Base-by-base conservation (phyloP, 2,329 filamentous ascomycete genomes). In the Cordyceps tenuipes region DNA sequence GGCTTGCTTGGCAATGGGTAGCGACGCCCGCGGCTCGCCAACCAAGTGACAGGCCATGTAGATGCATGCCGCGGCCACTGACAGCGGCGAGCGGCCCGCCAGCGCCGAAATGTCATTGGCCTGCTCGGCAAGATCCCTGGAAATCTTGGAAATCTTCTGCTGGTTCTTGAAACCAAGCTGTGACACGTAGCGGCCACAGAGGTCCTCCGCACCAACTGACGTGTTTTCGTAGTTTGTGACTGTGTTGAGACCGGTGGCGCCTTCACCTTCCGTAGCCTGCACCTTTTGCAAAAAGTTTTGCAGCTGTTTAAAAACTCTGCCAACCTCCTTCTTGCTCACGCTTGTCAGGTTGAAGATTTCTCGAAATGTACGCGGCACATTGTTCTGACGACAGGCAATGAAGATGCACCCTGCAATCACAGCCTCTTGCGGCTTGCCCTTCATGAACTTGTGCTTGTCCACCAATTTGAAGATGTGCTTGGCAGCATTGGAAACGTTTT, bases 391-490 rank as follows among this genome's bases (percentile, higher is more conserved):
- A 72, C 93, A 97, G 46, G 94, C 91, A 68, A 99, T 93, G 79
- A 99, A 97, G 74, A 99, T 94, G 75, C 92, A 97, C 7, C 92
- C 91, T 5, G 94, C 94, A 66, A 97, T 93, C 66, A 99, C 88
- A 60, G 90, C 90, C 67, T 97, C 93, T 70, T 92, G 89, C 0
- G 90, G 88, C 76, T 99, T 99, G 71, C 92, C 92, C 77, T 96
- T 96, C 82, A 97, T 91, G 60, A 91, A 82, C 72, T 93, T 93
- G 70, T 88, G 87, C 74, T 99, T 94, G 67, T 96, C 91, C 26
- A 93, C 90, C 61, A 94, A 83, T 78, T 97, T 97, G 83, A 89
- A 99, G 64, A 97, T 87, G 72, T 95, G 89, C 78, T 97, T 97
- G 63, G 94, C 91, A 1, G 89, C 89, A 69, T 97, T 91, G 55